These are phyloP conservation scores for Candida methanosorbosa DNA, from an alignment of 805 yeast species.

Conservation along the genomic window DNA sequence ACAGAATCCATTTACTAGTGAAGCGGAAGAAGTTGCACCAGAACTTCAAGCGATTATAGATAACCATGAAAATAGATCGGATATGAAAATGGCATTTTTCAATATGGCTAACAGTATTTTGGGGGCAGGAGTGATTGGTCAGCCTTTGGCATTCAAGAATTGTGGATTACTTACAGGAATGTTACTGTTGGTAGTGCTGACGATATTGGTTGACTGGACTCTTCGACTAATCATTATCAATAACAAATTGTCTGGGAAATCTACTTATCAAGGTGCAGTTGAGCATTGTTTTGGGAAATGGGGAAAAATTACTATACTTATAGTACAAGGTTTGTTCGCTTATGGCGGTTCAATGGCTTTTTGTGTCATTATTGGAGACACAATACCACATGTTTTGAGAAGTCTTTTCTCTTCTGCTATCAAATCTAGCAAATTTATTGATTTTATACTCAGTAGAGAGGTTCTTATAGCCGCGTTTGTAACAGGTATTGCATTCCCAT, in stretches of 20 bases:
- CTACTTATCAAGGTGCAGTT: constrained; percentile 81
- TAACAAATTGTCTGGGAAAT: constrained; percentile 66
- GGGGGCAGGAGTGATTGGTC: constrained; percentile 95
- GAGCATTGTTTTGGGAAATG: constrained; percentile 64
- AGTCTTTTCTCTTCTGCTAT: constrained; percentile 47
- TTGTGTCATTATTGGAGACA: constrained; percentile 90
- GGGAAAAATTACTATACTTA: constrained; percentile 60
- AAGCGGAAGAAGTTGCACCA: too few species aligned
- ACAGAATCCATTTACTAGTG: too few species aligned
- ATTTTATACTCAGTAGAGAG: constrained; percentile 56
- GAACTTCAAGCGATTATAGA: too few species aligned
- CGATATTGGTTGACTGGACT: constrained; percentile 85
- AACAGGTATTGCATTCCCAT: constrained; percentile 68
- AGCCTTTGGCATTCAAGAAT: constrained; percentile 79
- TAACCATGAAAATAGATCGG: constrained; percentile 41
- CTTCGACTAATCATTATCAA: constrained; percentile 69
- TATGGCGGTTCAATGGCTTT: constrained; percentile 93
- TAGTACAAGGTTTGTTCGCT: constrained; percentile 83
- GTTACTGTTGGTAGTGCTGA: constrained; percentile 47
- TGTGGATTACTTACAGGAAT: constrained; percentile 74
- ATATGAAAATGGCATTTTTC: constrained; percentile 84
- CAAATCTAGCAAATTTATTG: constrained; percentile 28
- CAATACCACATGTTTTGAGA: constrained; percentile 81
- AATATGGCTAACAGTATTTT: constrained; percentile 93
- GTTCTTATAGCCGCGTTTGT: constrained; percentile 66